Evolutionary conservation across 108 stramenopile species (phyloP).

Genomic region (Discostella stelligeroides): DNA sequence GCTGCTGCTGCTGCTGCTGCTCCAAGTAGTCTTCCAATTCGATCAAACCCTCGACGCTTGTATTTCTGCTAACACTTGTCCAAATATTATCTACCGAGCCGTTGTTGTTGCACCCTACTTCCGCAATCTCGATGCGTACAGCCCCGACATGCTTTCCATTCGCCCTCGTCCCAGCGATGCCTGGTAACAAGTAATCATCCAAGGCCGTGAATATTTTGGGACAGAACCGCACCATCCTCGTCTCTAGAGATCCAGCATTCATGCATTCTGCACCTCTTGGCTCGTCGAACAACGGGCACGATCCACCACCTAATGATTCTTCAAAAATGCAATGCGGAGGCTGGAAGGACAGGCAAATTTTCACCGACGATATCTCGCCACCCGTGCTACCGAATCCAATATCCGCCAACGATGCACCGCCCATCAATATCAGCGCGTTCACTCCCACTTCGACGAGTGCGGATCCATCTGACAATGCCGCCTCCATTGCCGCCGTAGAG

Average conservation of each 20-base stretch:
- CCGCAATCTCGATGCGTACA: conserved; percentile 21
- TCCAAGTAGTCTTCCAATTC: conserved; percentile 40
- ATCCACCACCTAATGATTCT: conserved; percentile 24
- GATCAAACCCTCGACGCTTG: conserved; percentile 36
- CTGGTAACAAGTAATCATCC: conserved; percentile 30
- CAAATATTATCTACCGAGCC: conserved; percentile 8
- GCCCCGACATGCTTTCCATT: conserved; percentile 41
- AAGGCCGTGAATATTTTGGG: conserved; percentile 27
- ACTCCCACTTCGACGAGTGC: conserved; percentile 45
- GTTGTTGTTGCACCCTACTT: conserved; percentile 2
- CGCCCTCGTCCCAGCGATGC: conserved; percentile 30
- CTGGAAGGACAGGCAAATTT: conserved; percentile 14
- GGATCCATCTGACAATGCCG: conserved; percentile 28
- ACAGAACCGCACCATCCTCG: conserved; percentile 28
- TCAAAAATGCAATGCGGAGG: conserved; percentile 43
- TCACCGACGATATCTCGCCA: conserved; percentile 8
- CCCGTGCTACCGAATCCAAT: background rate
- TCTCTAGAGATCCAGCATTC: conserved; percentile 9
- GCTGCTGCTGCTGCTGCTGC: background rate
- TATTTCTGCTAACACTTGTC: background rate
- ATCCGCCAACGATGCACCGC: background rate
- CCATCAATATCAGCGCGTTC: conserved; percentile 28
- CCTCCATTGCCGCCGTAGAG: conserved; percentile 13
- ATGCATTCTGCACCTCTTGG: conserved; percentile 1
- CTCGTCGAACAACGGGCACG: conserved; percentile 39